phyloP scores from a whole-genome alignment of 164 flowering plant genomes.

The Echeveria elegans region DNA sequence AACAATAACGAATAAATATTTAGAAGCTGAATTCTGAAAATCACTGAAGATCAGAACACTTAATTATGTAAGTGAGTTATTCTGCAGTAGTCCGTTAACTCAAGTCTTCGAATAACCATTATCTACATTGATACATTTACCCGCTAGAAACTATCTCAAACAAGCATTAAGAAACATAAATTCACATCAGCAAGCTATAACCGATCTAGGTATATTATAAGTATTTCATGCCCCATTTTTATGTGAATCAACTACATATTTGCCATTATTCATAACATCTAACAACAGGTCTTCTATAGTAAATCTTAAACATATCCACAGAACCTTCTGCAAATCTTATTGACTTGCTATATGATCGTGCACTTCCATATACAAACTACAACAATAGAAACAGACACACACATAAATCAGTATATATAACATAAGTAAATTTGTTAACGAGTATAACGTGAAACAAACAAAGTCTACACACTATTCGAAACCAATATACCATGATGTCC shows the following conservation, averaged over 20 bases:
- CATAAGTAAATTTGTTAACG: too few relatives aligned
- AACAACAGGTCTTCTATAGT: background rate
- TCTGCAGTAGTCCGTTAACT: too few relatives aligned
- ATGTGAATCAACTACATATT: background rate
- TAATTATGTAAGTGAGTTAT: background rate
- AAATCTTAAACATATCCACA: background rate
- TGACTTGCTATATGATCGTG: background rate
- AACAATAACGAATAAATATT: background rate
- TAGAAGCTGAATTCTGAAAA: background rate
- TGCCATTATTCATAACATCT: background rate
- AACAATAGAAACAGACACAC: background rate
- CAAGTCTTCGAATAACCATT: too few relatives aligned
- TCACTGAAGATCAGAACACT: background rate
- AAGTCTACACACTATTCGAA: background rate
- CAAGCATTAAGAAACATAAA: too few relatives aligned
- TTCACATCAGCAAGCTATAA: background rate
- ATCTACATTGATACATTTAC: too few relatives aligned
- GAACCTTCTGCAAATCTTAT: background rate
- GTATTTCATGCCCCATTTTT: background rate
- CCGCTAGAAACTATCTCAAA: too few relatives aligned
- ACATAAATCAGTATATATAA: too few relatives aligned
- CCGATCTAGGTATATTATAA: too few relatives aligned
- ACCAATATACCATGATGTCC: background rate
- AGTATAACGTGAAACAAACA: background rate
- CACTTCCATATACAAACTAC: background rate